Percentiles rank a stretch among this genome's conserved stretches.
Evolutionary conservation across 495 filamentous ascomycete species (phyloP).

Genomic region (Daldinia loculata): DNA sequence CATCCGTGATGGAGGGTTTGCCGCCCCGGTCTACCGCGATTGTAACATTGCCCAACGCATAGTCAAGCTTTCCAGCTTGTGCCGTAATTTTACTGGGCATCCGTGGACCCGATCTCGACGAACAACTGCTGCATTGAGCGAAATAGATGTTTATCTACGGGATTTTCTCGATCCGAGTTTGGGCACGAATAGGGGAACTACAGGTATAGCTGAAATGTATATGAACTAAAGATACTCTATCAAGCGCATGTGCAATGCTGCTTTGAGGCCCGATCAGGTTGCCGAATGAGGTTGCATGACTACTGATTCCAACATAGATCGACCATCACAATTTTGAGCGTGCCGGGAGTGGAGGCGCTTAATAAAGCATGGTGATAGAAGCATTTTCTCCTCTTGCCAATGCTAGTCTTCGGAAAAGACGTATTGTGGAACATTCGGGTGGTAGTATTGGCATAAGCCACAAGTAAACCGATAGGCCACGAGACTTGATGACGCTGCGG

Average conservation of each 20-base stretch:
- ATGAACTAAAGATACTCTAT: not conserved
- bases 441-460: conserved; percentile 15
- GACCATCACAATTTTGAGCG: not conserved
- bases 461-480: conserved; percentile 27
- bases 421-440: not conserved
- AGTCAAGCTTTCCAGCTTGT: not conserved
- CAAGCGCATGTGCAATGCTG: not conserved
- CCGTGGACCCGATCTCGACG: not conserved
- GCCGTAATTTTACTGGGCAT: not conserved
- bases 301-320: not conserved
- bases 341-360: not conserved
- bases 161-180: not conserved
- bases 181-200: not conserved
- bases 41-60: conserved; percentile 2
- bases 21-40: conserved; percentile 2
- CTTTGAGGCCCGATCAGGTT: not conserved
- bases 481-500: conserved; percentile 28
- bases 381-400: not conserved
- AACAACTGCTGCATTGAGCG: conserved; percentile 1
- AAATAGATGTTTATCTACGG: not conserved
- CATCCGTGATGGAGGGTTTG: conserved; percentile 5
- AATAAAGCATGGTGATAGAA: not conserved
- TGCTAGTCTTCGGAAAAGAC: not conserved
- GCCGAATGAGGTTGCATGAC: not conserved
- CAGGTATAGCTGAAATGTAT: not conserved